Conservation (phyloP, 257 asterid species). For the Solanum clarkiae region DNA sequence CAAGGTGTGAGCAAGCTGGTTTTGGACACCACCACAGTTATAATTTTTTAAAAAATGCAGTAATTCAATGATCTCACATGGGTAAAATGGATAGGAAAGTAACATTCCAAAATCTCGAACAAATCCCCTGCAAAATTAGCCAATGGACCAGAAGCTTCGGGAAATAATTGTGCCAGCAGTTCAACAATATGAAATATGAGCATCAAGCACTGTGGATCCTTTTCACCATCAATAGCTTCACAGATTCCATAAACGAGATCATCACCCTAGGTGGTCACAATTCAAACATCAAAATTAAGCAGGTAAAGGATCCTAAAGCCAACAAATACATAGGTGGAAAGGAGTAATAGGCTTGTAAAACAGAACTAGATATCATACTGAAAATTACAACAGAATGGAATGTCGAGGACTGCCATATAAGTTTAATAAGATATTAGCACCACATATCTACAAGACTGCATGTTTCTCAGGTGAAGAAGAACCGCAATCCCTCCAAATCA, state of each 20-base stretch:
- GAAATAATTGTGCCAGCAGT: conserved; percentile 45
- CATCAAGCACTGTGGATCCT: conserved; percentile 83
- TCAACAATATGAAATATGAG: conserved; percentile 58
- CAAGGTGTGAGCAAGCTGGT: too few species aligned
- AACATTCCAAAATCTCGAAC: conserved; percentile 64
- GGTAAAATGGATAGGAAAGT: conserved; percentile 87
- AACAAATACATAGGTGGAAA: background rate
- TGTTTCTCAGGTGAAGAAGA: background rate
- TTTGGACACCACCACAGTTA: background rate
- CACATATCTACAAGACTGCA: background rate
- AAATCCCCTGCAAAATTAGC: conserved; percentile 55
- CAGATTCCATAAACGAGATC: conserved; percentile 60
- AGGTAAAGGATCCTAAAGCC: background rate
- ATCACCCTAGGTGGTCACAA: conserved; percentile 48
- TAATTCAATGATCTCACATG: conserved; percentile 52
- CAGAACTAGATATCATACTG: background rate
- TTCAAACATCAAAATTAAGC: background rate
- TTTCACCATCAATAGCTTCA: conserved; percentile 84
- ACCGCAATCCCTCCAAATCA: background rate
- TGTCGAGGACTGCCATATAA: background rate
- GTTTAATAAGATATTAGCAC: background rate
- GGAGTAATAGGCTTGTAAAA: background rate
- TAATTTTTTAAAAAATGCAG: background rate
- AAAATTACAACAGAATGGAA: background rate
- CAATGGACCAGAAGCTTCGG: conserved; percentile 52